phyloP scores from a whole-genome alignment of 495 filamentous ascomycete species.

The Penicillium riverlandense region DNA sequence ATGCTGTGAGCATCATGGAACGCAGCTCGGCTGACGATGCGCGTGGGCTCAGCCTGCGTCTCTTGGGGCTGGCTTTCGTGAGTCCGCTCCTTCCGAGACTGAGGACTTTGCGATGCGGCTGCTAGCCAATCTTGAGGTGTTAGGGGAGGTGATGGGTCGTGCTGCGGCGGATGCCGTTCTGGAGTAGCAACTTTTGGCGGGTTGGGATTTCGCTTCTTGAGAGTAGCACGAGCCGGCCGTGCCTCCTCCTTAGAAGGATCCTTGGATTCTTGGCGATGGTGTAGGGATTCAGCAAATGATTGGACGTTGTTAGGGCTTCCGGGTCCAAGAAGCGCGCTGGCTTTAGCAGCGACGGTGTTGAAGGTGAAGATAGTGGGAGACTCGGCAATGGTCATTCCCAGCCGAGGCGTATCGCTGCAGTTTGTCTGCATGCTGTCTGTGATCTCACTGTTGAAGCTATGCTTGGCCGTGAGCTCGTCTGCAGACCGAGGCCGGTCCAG shows the following conservation, averaged over 20 bases:
- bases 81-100: slow-evolving; percentile 11
- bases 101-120: slow-evolving; percentile 24
- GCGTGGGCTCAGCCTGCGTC: slow-evolving; percentile 7
- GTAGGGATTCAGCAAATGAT: too few species aligned
- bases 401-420: slow-evolving; percentile 23
- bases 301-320: slow-evolving; percentile 14
- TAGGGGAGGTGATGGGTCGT: slow-evolving; percentile 21
- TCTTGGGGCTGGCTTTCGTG: slow-evolving; percentile 3
- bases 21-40: slow-evolving; percentile 5
- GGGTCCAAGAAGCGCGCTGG: slow-evolving; percentile 16
- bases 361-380: slow-evolving; percentile 25
- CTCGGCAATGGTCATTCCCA: slow-evolving; percentile 14
- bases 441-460: slow-evolving; percentile 21
- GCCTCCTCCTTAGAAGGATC: too few species aligned
- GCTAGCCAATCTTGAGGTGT: slow-evolving; percentile 40
- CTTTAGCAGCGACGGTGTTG: slow-evolving; percentile 23
- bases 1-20: slow-evolving; percentile 24
- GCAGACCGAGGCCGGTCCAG: slow-evolving; percentile 30
- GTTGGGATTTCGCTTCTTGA: slow-evolving; percentile 9
- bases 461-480: slow-evolving; percentile 22
- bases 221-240: too few species aligned
- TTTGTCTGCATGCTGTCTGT: slow-evolving; percentile 26
- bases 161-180: not conserved
- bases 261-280: too few species aligned
- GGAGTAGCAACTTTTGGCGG: slow-evolving; percentile 11